Evolutionary conservation across 192 early-diverging fungal species (phyloP).

Genomic region (Podila minutissima): DNA sequence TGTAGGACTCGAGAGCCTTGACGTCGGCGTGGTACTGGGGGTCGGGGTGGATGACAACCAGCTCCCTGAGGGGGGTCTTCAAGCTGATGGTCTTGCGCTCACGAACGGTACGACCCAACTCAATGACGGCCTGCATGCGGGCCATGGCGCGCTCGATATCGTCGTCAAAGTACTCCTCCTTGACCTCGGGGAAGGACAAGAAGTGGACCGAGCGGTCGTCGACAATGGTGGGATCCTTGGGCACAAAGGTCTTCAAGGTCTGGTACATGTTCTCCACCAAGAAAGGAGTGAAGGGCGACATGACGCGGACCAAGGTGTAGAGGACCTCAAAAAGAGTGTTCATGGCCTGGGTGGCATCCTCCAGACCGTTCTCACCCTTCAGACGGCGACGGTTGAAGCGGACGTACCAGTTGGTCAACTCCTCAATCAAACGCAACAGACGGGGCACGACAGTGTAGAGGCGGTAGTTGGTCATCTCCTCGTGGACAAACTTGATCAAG

Average conservation of each 20-base stretch:
- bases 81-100: conserved; percentile 93
- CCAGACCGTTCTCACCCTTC: conserved; percentile 93
- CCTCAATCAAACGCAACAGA: conserved; percentile 88
- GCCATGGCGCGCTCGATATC: conserved; percentile 95
- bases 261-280: conserved; percentile 98
- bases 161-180: conserved; percentile 95
- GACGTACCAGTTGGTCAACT: conserved; percentile 99
- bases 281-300: conserved; percentile 99
- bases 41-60: conserved; percentile 91
- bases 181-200: conserved; percentile 91
- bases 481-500: conserved; percentile 90
- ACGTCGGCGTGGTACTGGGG: conserved; percentile 91
- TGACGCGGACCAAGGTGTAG: conserved; percentile 86
- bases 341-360: conserved; percentile 86
- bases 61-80: conserved; percentile 93
- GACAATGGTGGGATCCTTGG: conserved; percentile 58
- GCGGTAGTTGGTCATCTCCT: conserved; percentile 96
- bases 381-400: conserved; percentile 97
- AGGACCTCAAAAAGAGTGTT: conserved; percentile 97
- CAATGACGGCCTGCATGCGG: conserved; percentile 97
- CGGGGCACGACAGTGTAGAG: conserved; percentile 98
- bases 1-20: conserved; percentile 84
- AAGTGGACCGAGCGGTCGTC: conserved; percentile 95
- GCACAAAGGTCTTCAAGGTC: conserved; percentile 82
- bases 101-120: conserved; percentile 90